Conservation (phyloP, 116 monocot genomes). For the Cymodocea nodosa region DNA sequence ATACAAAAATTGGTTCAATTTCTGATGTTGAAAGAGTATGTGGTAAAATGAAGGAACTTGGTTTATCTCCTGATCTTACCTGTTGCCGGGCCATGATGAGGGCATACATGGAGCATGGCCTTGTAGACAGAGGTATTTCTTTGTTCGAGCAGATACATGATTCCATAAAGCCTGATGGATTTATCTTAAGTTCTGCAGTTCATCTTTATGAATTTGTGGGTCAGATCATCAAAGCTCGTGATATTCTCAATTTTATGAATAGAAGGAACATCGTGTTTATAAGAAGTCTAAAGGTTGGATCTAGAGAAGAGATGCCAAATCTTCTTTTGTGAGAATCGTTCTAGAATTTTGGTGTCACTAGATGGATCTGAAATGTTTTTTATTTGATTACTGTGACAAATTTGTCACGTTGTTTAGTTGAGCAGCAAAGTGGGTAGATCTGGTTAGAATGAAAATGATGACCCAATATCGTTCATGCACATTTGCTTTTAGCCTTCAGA, state of each 20-base stretch:
- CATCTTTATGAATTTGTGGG: slow-evolving; percentile 62
- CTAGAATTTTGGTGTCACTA: too few relatives aligned
- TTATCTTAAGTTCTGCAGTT: slow-evolving; percentile 65
- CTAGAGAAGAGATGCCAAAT: slow-evolving; percentile 17
- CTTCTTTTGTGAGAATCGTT: too few relatives aligned
- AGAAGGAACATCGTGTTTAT: slow-evolving; percentile 43
- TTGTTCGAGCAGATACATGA: slow-evolving; percentile 44
- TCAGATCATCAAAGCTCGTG: slow-evolving; percentile 30
- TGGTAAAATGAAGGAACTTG: slow-evolving; percentile 38
- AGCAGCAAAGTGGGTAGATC: too few relatives aligned
- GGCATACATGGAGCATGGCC: slow-evolving; percentile 57
- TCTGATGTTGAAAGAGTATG: slow-evolving; percentile 54
- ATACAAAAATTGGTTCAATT: slow-evolving; percentile 37
- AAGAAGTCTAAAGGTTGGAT: slow-evolving; percentile 55
- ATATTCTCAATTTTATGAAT: slow-evolving; percentile 45
- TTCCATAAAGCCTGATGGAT: slow-evolving; percentile 61
- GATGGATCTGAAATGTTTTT: too few relatives aligned
- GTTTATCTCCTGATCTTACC: slow-evolving; percentile 54
- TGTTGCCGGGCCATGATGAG: slow-evolving; percentile 72
- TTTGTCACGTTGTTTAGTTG: too few relatives aligned
- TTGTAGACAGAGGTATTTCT: slow-evolving; percentile 46
- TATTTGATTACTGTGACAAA: too few relatives aligned
- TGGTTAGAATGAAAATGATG: too few relatives aligned
- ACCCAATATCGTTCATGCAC: too few relatives aligned
- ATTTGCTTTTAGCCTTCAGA: too few relatives aligned